These are phyloP conservation scores for Spergularia marina DNA, from an alignment of 148 eudicot species.

Conservation along the genomic window DNA sequence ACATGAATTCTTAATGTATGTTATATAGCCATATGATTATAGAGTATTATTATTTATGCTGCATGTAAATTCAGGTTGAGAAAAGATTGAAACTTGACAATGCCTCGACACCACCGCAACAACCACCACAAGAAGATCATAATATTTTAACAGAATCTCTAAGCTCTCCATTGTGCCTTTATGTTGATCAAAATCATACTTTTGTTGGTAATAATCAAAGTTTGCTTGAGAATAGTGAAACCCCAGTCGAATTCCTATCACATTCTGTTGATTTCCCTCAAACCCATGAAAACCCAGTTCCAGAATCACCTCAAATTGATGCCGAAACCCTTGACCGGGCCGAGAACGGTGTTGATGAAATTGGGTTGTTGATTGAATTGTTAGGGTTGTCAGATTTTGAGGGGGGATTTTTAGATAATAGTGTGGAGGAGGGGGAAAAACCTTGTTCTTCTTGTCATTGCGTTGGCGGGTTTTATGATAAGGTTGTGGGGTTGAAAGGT, in stretches of 20 bases:
- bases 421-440: constrained; percentile 5
- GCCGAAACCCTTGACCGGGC: constrained; percentile 9
- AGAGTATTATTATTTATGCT: no score
- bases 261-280: constrained; percentile 44
- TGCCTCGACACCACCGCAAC: constrained; percentile 25
- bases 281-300: constrained; percentile 37
- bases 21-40: no score
- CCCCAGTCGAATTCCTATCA: constrained; percentile 59
- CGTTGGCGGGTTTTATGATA: constrained; percentile 57
- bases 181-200: constrained; percentile 24
- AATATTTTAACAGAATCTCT: constrained; percentile 39
- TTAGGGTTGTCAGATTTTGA: constrained; percentile 47
- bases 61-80: constrained; percentile 43
- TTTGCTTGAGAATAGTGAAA: constrained; percentile 47
- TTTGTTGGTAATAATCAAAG: constrained; percentile 19
- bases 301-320: constrained; percentile 23
- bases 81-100: constrained; percentile 71
- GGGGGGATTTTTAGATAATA: constrained; percentile 14
- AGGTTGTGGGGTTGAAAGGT: constrained; percentile 70
- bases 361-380: constrained; percentile 53
- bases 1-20: background rate
- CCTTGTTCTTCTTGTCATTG: constrained; percentile 32
- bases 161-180: constrained; percentile 55
- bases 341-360: constrained; percentile 37
- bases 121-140: constrained; percentile 16